Evolutionary conservation across 108 stramenopile genomes (phyloP), one percentile per base, ranked within the genome.

Genomic region (Poteriospumella lacustris): DNA sequence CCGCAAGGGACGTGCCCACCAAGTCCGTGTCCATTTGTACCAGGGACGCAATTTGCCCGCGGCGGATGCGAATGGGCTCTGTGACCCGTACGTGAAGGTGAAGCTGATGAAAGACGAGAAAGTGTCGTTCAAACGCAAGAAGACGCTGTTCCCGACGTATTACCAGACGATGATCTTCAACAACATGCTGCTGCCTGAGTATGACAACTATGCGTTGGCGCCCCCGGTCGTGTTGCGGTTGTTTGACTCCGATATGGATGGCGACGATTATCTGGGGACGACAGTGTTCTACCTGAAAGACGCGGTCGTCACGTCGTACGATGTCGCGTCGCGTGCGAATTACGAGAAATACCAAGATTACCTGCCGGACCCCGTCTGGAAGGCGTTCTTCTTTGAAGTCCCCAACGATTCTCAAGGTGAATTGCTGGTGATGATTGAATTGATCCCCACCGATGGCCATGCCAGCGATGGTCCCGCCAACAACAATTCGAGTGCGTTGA

Each of bases 71-170:
- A 87, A 84, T 64, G 89, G 89, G 28, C 68, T 86, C 26, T 42
- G 78, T 43, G 89, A 89, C 79, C 88, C 89, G 2, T 88, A 86
- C 75, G 68, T 88, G 28, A 82, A 81, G 73, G 58, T 88, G 39
- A 80, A 79, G 24, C 73, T 88, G 68, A n/a, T 59, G 33, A 85
- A 1, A 83, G 56, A 76, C 76, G 76, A 31, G 43, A 31, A 42
- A 80, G 56, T 43, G 28, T 5, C 44, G 40, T 29, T 29, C 19
- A 15, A 15, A 41, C 39, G 31, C 19, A 60, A 75, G 58, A 76
- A 64, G 76, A 85, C 87, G 5, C 67, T 68, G 24, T 68, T 79
- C 26, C 88, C 88, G 15, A 43, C 79, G 36, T 89, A 80, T 78
- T 89, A 89, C 40, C 68, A 84, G 59, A 89, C 88, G 3, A 2